Conservation (phyloP, 192 early-diverging fungal species). For the Helicostylum pulchrum region DNA sequence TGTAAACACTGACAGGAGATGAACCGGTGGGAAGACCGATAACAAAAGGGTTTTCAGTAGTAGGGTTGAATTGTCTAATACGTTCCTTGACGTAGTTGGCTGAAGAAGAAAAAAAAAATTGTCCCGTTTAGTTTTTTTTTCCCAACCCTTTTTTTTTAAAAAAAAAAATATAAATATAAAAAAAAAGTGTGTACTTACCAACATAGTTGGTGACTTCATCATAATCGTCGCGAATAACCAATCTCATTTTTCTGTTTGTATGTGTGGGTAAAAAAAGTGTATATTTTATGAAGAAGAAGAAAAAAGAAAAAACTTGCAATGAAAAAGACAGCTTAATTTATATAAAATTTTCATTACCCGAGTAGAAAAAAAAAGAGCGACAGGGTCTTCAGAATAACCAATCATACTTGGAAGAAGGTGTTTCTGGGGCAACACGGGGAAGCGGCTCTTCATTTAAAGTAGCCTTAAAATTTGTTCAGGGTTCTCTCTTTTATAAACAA, state of each 20-base stretch:
- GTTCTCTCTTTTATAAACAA: no score
- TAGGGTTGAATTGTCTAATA: conserved; percentile 74
- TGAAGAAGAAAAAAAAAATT: conserved; percentile 12
- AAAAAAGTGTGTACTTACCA: conserved; percentile 30
- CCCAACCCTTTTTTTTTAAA: neutral
- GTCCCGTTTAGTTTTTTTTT: neutral
- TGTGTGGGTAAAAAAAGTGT: neutral
- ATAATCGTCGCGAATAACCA: conserved; percentile 69
- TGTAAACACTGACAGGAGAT: conserved; percentile 81
- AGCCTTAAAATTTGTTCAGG: no score
- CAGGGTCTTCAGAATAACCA: neutral
- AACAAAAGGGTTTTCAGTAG: conserved; percentile 74
- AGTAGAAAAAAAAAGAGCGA: conserved; percentile 5
- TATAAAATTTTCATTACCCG: neutral
- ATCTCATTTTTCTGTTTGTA: conserved; percentile 51
- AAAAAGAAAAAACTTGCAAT: neutral
- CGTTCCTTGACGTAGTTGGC: conserved; percentile 80
- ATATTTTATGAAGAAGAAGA: neutral
- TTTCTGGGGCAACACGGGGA: conserved; percentile 14
- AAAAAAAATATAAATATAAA: neutral
- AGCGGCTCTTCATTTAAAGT: conserved; percentile 1
- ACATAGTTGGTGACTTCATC: conserved; percentile 67
- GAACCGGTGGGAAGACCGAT: conserved; percentile 85
- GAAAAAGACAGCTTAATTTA: conserved; percentile 12
- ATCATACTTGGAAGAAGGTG: neutral